These are phyloP conservation scores for Herpetospermum pedunculosum DNA, from an alignment of 306 rosid species.

Conservation along the genomic window DNA sequence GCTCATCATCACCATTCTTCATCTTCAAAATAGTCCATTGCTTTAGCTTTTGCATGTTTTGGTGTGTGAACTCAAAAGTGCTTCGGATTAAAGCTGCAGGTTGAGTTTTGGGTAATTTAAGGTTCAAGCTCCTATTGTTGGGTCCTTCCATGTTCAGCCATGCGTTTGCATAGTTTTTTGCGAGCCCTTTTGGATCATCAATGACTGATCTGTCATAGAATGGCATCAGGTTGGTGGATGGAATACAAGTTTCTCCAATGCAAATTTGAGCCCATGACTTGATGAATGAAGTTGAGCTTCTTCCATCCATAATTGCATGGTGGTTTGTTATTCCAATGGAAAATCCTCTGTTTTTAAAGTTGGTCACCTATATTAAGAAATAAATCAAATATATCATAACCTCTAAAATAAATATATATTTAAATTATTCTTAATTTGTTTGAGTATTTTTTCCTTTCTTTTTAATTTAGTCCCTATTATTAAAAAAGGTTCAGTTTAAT, in stretches of 20 bases:
- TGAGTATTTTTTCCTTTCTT: too few species aligned
- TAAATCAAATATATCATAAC: too few species aligned
- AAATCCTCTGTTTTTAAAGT: slow-evolving; percentile 17
- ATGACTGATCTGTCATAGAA: slow-evolving; percentile 24
- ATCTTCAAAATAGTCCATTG: too few species aligned
- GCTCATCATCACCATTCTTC: too few species aligned
- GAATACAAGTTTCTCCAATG: not conserved
- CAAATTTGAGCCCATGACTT: slow-evolving; percentile 50
- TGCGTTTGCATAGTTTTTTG: slow-evolving; percentile 4
- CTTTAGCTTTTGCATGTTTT: not conserved
- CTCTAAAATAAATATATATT: too few species aligned
- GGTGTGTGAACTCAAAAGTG: not conserved
- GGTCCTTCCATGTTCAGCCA: slow-evolving; percentile 33
- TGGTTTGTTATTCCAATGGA: slow-evolving; percentile 18
- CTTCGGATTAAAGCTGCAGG: not conserved
- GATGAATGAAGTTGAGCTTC: slow-evolving; percentile 16
- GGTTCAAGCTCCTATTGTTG: slow-evolving; percentile 29
- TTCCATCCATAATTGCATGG: slow-evolving; percentile 22
- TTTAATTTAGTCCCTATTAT: too few species aligned
- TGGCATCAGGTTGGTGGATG: slow-evolving; percentile 20
- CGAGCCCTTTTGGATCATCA: slow-evolving; percentile 19
- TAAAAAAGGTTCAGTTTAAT: too few species aligned
- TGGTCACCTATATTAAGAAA: not conserved
- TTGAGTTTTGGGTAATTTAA: not conserved
- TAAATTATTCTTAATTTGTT: too few species aligned